These are phyloP conservation scores for Mycena galericulata DNA, from an alignment of 768 basidiomycete species.

Conservation along the genomic window DNA sequence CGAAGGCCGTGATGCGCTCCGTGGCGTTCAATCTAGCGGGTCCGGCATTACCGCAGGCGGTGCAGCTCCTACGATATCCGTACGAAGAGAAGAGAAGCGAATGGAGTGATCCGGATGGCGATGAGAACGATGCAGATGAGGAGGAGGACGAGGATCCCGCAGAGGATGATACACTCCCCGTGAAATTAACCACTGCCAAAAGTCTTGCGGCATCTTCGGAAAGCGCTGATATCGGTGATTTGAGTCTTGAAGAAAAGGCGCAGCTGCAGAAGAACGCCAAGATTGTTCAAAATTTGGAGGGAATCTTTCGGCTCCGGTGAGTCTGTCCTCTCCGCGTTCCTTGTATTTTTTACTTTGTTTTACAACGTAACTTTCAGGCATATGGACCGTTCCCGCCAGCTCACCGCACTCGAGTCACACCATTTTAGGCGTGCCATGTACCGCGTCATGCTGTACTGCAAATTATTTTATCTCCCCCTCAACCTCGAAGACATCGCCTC, in stretches of 20 bases:
- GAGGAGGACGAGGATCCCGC: constrained; percentile 9
- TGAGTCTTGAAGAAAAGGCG: constrained; percentile 15
- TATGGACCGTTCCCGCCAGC: constrained; percentile 7
- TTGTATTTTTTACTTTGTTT: too few species aligned
- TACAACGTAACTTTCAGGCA: neutral
- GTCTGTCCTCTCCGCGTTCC: neutral
- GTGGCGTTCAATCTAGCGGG: constrained; percentile 28
- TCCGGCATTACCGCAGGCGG: constrained; percentile 26
- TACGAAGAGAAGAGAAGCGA: constrained; percentile 30
- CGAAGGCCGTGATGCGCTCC: neutral
- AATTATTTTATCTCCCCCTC: constrained; percentile 32
- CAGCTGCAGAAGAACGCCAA: constrained; percentile 21
- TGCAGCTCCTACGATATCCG: constrained; percentile 29
- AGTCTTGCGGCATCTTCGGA: neutral
- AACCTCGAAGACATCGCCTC: constrained; percentile 33
- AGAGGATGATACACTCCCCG: neutral
- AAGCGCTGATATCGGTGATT: constrained; percentile 6
- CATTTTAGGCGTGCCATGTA: constrained; percentile 32
- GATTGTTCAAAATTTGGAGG: constrained; percentile 10
- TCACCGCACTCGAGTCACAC: constrained; percentile 20
- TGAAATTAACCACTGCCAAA: neutral
- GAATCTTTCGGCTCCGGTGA: constrained; percentile 17
- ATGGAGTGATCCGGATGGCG: constrained; percentile 15
- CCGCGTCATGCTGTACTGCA: constrained; percentile 35
- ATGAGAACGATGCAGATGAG: constrained; percentile 9